Evolutionary conservation across 495 filamentous ascomycete genomes (phyloP), one percentile per base, ranked within the genome.

Genomic region (Podospora conica): DNA sequence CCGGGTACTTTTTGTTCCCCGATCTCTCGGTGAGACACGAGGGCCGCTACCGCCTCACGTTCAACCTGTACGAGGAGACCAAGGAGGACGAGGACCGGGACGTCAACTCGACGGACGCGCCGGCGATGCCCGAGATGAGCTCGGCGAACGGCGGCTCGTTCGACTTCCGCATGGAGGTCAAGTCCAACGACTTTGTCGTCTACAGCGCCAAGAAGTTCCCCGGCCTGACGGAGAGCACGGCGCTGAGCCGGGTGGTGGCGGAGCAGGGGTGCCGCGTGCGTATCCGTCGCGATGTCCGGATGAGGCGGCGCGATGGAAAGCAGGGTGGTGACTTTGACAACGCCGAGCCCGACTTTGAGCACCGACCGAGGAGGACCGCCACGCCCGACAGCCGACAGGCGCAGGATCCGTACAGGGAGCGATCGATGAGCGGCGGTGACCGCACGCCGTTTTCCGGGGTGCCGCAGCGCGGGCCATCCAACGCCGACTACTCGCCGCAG

Each of bases 141-240:
- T 65, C 67, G 0, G 67, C 71, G 8, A 70, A 68, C 1, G 74
- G 71, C 2, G 73, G 70, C n/a, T 77, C 72, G 9, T 78, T 77
- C 27, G 76, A 79, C 64, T 79, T 73, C 66, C 69, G 96, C n/a
- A 81, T 97, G 78, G 92, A 97, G 73, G 91, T 97, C 65, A 92
- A 96, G 78, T 96, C 93, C 0, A 78, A 82, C 22, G 88, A 91
- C 1, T 98, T 98, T 74, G 87, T 83, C 7, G 96, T 98, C 10
- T 98, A 88, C 80, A 97, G 93, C 70, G 95, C 95, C 24, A 98
- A 98, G 87, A 98, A 97, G 81, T 98, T 98, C 81, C 95, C 95
- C 48, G 95, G 95, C 11, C 79, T 98, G 69, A 88, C 91, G 1
- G 93, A 95, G 77, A 97, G 92, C 77, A 98, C 95, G 0, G 80